Conservation (phyloP, 2,329 filamentous ascomycete genomes). For the Stagonosporopsis chrysanthemi region DNA sequence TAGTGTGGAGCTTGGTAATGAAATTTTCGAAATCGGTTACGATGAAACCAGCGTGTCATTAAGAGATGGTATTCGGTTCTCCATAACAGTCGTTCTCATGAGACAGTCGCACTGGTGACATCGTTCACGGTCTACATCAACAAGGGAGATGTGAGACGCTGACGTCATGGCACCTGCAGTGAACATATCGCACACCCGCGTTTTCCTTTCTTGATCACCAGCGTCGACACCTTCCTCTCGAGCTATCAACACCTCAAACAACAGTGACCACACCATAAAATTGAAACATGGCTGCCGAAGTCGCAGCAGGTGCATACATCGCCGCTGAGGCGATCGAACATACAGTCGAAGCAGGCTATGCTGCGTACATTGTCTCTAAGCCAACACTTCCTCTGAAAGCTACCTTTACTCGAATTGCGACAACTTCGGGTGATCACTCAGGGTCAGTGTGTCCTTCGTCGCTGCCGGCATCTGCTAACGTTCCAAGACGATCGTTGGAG, state of each 20-base stretch:
- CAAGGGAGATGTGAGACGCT: constrained; percentile 11
- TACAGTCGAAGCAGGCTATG: constrained; percentile 50
- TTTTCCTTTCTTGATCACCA: background rate
- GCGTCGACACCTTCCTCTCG: background rate
- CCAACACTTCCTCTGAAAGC: constrained; percentile 54
- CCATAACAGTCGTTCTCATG: background rate
- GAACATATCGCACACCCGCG: background rate
- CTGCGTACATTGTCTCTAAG: constrained; percentile 53
- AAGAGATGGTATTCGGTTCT: background rate
- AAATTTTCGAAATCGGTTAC: background rate
- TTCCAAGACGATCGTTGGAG: constrained; percentile 37
- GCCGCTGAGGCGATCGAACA: constrained; percentile 51
- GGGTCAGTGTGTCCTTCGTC: constrained; percentile 20
- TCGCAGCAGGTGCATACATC: constrained; percentile 49
- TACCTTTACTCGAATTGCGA: constrained; percentile 52
- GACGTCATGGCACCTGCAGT: constrained; percentile 22
- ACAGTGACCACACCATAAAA: background rate
- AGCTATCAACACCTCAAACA: too few species aligned
- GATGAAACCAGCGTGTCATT: background rate
- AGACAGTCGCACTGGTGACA: background rate
- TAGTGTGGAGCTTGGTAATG: background rate
- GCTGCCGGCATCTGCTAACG: constrained; percentile 13
- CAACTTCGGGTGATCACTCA: constrained; percentile 45
- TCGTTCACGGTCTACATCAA: constrained; percentile 3
- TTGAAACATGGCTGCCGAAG: constrained; percentile 50